Evolutionary conservation across 2,329 filamentous ascomycete genomes (phyloP).

Genomic region (Trichoderma atrobrunneum): DNA sequence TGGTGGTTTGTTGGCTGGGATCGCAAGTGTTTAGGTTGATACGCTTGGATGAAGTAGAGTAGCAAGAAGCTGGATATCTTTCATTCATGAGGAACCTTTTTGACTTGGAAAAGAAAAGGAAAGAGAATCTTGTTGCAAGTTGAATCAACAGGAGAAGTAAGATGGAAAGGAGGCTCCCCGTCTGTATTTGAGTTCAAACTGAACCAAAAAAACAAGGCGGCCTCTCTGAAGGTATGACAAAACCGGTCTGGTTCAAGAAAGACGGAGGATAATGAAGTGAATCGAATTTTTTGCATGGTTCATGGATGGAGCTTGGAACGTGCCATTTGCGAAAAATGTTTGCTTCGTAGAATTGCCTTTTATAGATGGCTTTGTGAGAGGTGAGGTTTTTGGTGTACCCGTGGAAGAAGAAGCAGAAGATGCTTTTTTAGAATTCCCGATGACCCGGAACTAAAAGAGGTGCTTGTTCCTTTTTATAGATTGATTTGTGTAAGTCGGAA

Average conservation of each 20-base stretch:
- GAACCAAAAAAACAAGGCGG: not conserved
- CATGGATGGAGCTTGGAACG: not conserved
- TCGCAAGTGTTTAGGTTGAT: not conserved
- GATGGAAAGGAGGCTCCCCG: not conserved
- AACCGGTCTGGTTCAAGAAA: not conserved
- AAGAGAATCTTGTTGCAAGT: not conserved
- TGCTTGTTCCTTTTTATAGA: constrained; percentile 11
- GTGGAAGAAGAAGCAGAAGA: not conserved
- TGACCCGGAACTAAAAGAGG: not conserved
- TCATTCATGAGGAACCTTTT: not conserved
- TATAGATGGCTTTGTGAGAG: constrained; percentile 12
- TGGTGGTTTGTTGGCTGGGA: not conserved
- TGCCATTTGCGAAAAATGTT: not conserved
- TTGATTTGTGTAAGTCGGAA: not conserved
- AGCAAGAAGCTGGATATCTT: not conserved
- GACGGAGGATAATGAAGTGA: not conserved
- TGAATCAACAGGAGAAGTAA: not conserved
- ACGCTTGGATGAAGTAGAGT: not conserved
- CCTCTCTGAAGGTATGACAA: not conserved
- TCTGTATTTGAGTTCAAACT: not conserved
- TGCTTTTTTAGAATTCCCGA: not conserved
- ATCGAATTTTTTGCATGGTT: not conserved
- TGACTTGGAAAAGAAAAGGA: not conserved
- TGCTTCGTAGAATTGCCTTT: constrained; percentile 12
- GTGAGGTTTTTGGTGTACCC: not conserved